These are phyloP conservation scores for Cladophialophora bantiana DNA, from an alignment of 2,329 filamentous ascomycete species.

Conservation along the genomic window DNA sequence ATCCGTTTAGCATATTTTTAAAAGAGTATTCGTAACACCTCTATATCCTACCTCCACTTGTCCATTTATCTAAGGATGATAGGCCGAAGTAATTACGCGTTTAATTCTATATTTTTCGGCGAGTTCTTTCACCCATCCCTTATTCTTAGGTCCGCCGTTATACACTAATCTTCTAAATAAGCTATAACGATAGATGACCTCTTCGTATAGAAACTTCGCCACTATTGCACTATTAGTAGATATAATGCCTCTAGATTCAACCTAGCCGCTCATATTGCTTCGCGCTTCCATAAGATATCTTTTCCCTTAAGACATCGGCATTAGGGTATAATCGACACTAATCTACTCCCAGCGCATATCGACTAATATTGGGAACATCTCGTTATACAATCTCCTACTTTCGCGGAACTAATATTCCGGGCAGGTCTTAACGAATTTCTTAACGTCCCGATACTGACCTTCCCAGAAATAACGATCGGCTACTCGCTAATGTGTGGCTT, in stretches of 20 bases:
- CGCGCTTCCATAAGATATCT: neutral
- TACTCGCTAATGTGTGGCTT: too few species aligned
- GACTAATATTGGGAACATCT: neutral
- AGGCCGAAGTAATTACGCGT: too few species aligned
- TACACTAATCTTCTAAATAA: slow-evolving; percentile 2
- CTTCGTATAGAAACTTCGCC: slow-evolving; percentile 8
- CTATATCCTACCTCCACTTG: neutral
- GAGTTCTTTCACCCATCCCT: neutral
- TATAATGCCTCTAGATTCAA: neutral
- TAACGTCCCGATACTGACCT: neutral
- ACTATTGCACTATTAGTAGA: neutral
- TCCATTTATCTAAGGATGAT: too few species aligned
- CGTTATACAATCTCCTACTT: neutral
- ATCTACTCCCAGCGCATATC: neutral
- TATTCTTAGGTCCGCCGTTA: neutral
- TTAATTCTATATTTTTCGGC: too few species aligned
- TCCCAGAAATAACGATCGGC: neutral
- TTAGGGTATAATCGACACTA: neutral
- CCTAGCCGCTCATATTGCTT: neutral
- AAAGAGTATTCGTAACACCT: neutral
- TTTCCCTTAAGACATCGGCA: neutral
- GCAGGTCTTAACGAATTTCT: neutral
- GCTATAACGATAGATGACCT: neutral
- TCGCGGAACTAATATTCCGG: neutral
- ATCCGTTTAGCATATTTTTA: neutral